Conservation (phyloP, 768 basidiomycete species). For the Lepiota brunneoincarnata region DNA sequence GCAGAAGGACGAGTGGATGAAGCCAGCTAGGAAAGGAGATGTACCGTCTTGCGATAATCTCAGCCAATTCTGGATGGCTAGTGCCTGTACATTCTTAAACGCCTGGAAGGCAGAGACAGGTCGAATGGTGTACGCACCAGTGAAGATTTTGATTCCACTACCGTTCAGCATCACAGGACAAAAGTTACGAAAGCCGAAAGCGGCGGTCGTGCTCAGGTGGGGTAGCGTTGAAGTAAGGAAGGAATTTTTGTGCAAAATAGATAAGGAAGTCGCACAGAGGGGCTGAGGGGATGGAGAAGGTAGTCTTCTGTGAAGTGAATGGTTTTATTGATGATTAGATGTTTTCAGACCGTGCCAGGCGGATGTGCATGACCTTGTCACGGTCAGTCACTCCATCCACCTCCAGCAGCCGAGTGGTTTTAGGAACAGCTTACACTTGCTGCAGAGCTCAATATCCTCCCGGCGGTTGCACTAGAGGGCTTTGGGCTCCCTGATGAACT, state of each 20-base stretch:
- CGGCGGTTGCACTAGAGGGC: neutral
- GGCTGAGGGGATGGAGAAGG: conserved; percentile 1
- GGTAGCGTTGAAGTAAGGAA: too few species aligned
- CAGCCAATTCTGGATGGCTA: conserved; percentile 92
- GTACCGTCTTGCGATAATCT: conserved; percentile 91
- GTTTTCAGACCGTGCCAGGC: neutral
- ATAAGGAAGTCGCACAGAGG: neutral
- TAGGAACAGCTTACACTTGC: too few species aligned
- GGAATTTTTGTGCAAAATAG: conserved; percentile 5
- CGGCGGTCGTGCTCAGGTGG: too few species aligned
- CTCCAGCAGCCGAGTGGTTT: neutral
- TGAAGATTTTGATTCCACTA: conserved; percentile 56
- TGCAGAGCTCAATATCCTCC: neutral
- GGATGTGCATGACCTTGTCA: conserved; percentile 11
- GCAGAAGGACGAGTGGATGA: conserved; percentile 15
- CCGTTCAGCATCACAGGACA: conserved; percentile 45
- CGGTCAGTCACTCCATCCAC: conserved; percentile 9
- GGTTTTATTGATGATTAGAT: conserved; percentile 8
- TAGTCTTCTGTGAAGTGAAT: neutral
- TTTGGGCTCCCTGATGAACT: neutral
- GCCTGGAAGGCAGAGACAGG: neutral
- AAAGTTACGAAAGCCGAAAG: neutral
- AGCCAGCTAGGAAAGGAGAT: conserved; percentile 22
- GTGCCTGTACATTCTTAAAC: conserved; percentile 55
- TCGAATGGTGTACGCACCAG: conserved; percentile 33